Evolutionary conservation across 2,329 filamentous ascomycete genomes (phyloP).

Genomic region (Stachybotrys elegans): DNA sequence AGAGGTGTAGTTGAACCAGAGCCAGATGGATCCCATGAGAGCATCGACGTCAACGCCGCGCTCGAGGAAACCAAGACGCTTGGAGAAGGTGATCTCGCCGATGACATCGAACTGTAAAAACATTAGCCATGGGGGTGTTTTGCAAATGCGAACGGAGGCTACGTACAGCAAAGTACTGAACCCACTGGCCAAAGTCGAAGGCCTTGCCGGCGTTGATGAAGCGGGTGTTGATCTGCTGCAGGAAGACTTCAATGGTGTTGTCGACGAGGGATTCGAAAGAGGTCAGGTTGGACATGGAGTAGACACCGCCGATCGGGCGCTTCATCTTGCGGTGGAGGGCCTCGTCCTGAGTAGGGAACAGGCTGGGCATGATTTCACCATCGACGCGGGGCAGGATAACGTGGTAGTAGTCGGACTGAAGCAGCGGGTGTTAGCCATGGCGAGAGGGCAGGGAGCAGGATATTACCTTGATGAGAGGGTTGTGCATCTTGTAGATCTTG

Average conservation of each 20-base stretch:
- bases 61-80: slow-evolving; percentile 35
- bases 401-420: slow-evolving; percentile 1
- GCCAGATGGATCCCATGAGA: slow-evolving; percentile 11
- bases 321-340: slow-evolving; percentile 27
- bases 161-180: slow-evolving; percentile 16
- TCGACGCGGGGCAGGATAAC: slow-evolving; percentile 12
- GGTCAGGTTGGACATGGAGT: slow-evolving; percentile 21
- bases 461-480: background rate
- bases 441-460: background rate
- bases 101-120: slow-evolving; percentile 33
- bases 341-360: slow-evolving; percentile 30
- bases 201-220: slow-evolving; percentile 16
- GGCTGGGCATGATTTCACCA: slow-evolving; percentile 29
- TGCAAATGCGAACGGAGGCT: too few relatives aligned
- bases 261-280: slow-evolving; percentile 26
- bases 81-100: slow-evolving; percentile 32
- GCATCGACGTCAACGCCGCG: slow-evolving; percentile 15
- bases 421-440: background rate
- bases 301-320: slow-evolving; percentile 30
- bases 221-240: slow-evolving; percentile 18
- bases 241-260: slow-evolving; percentile 22
- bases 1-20: slow-evolving; percentile 23
- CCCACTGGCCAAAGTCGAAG: slow-evolving; percentile 18
- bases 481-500: slow-evolving; percentile 1
- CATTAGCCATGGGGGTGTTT: background rate